Evolutionary conservation across 305 asterid species (phyloP).

Genomic region (Fraxinus latifolia): DNA sequence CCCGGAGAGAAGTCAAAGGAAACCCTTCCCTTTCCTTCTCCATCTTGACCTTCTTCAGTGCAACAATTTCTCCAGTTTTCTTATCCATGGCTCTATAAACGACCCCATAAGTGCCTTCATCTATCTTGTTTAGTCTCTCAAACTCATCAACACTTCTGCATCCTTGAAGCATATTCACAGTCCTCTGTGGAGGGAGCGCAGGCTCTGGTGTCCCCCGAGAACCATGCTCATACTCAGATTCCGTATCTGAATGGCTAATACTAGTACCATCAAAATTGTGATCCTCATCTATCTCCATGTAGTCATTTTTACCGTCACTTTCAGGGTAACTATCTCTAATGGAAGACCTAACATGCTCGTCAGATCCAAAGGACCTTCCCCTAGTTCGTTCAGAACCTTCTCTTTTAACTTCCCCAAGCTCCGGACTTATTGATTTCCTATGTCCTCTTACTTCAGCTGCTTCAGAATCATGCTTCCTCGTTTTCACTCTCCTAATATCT

Average conservation of each 20-base stretch:
- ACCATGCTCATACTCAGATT: constrained; percentile 50
- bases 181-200: constrained; percentile 49
- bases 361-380: constrained; percentile 52
- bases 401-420: constrained; percentile 46
- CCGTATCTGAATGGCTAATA: constrained; percentile 50
- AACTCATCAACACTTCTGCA: constrained; percentile 90
- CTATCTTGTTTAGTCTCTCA: constrained; percentile 83
- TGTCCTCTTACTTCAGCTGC: constrained; percentile 36
- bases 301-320: constrained; percentile 38
- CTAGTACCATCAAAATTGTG: constrained; percentile 33
- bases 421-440: constrained; percentile 51
- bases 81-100: constrained; percentile 84
- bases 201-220: constrained; percentile 49
- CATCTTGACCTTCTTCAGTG: constrained; percentile 95
- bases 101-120: constrained; percentile 94
- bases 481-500: constrained; percentile 31
- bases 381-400: constrained; percentile 48
- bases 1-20: constrained; percentile 83
- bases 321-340: constrained; percentile 59
- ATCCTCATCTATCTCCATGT: constrained; percentile 53
- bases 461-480: constrained; percentile 35
- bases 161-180: constrained; percentile 90
- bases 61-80: constrained; percentile 87
- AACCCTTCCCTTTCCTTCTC: constrained; percentile 90
- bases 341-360: constrained; percentile 57